Evolutionary conservation across 2,329 filamentous ascomycete genomes (phyloP), one percentile per base, ranked within the genome.

Genomic region (Aspergillus ustus): DNA sequence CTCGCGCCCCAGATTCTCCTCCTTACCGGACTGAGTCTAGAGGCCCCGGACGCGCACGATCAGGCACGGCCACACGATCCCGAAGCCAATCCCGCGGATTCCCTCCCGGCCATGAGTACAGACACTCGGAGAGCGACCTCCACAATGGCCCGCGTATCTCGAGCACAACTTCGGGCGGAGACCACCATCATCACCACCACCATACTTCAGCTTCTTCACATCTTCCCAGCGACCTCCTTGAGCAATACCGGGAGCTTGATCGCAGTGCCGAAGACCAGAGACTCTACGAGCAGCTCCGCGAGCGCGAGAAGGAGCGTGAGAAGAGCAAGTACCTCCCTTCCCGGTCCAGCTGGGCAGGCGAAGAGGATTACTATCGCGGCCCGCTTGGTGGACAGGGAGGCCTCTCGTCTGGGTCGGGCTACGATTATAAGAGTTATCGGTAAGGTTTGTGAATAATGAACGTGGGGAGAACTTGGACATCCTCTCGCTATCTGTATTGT

Each of bases 1-100:
- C 72, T 83, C 91, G 22, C 85, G 81, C 22, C 88, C 82, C 73
- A 83, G 83, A 72, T 11, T 60, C 69, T 9, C 61, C 66, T 6
- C 70, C 74, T 59, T 49, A 60, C 13, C 72, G 67, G 44, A 54
- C 64, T 4, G 69, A 65, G 13, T 69, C 67, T 29, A 64, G 62
- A 6, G 58, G 63, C 11, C 48, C 65, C 5, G 63, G 65, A 20
- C 64, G 60, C 13, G 28, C 52, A 9, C 40, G 55, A 34, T 22
- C 55, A 31, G 55, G 48, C 37, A 63, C 62, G 8, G 61, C 54
- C 17, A 46, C 57, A 22, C 66, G 69, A 20, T 67, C 69, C 17
- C 70, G 75, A 25, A 78, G 76, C 58, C 73, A 73, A 1, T 77
- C 75, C 3, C 70, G 73, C 13, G 67, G 73, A 4, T 60, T 70